Evolutionary conservation across 805 yeast species (phyloP), one percentile per base, ranked within the genome.

Genomic region (Kuraishia molischiana): DNA sequence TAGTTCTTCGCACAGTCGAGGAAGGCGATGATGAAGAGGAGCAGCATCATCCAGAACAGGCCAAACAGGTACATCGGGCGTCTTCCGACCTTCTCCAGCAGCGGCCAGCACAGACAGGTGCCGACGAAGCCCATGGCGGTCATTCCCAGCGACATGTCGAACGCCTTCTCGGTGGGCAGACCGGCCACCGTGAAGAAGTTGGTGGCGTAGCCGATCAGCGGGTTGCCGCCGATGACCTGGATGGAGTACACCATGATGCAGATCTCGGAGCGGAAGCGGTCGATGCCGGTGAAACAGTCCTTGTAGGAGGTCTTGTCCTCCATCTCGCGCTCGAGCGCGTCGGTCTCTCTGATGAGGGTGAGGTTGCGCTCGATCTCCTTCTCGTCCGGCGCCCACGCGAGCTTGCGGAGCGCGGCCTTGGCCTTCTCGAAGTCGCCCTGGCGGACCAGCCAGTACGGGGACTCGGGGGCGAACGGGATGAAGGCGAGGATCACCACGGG

Each of bases 191-290:
- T 31, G 35, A 44, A 42, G 43, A 44, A 44, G 53, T 73, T 70
- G 36, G 74, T 77, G 39, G 76, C 69, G 48, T 72, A 74, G 64
- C 75, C 76, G 64, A 73, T 62, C 44, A 72, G 76, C 46, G 75
- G 73, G 69, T 73, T 69, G 43, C 82, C 82, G 24, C 77, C 69
- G 44, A 74, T 54, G 48, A 72, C 77, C 53, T 70, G 77, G 69
- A 74, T 67, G 45, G 69, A 58, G 54, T 70, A 77, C 39, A 74
- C 68, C 50, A 58, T 64, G 34, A 67, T 43, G 38, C 74, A 77
- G 32, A 64, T 64, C 42, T 64, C 38, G 35, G 79, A 73, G 51
- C 79, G 60, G 41, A 47, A 48, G 28, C 68, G 49, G 48, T 74
- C 67, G 50, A 64, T 66, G 32, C 56, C 63, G 64, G 43, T 52